phyloP scores from a whole-genome alignment of 2,329 filamentous ascomycete genomes.

The Sarocladium strictum region DNA sequence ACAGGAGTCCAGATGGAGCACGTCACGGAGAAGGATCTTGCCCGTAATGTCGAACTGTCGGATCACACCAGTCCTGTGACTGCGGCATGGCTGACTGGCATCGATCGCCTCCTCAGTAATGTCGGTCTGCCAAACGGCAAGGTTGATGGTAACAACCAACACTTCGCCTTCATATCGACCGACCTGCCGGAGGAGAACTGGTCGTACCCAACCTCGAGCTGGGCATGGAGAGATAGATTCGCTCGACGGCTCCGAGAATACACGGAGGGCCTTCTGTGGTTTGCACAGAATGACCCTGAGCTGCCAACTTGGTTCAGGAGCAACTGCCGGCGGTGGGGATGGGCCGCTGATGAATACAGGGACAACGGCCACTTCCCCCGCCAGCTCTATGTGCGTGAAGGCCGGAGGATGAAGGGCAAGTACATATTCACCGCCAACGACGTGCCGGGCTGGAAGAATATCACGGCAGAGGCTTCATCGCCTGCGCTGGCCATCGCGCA shows the following conservation, averaged over 20 bases:
- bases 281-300: conserved; percentile 6
- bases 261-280: conserved; percentile 1
- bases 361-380: conserved; percentile 6
- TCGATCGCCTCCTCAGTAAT: not conserved
- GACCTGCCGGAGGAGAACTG: conserved; percentile 9
- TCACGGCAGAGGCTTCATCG: not conserved
- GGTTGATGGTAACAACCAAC: conserved; percentile 7
- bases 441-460: not conserved
- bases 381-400: conserved; percentile 8
- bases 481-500: not conserved
- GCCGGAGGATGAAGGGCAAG: conserved; percentile 2
- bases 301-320: not conserved
- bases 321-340: conserved; percentile 1
- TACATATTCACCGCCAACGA: conserved; percentile 6
- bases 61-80: not conserved
- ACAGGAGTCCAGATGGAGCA: not conserved
- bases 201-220: conserved; percentile 5
- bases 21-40: not conserved
- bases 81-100: not conserved
- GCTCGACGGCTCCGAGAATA: not conserved
- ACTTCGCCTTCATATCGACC: conserved; percentile 7
- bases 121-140: not conserved
- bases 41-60: not conserved
- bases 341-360: not conserved
- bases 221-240: conserved; percentile 2